Percentiles rank a stretch among this genome's conserved stretches.
phyloP scores from a whole-genome alignment of 1,284 basidiomycete genomes.

The Coniferiporia sulphurascens region DNA sequence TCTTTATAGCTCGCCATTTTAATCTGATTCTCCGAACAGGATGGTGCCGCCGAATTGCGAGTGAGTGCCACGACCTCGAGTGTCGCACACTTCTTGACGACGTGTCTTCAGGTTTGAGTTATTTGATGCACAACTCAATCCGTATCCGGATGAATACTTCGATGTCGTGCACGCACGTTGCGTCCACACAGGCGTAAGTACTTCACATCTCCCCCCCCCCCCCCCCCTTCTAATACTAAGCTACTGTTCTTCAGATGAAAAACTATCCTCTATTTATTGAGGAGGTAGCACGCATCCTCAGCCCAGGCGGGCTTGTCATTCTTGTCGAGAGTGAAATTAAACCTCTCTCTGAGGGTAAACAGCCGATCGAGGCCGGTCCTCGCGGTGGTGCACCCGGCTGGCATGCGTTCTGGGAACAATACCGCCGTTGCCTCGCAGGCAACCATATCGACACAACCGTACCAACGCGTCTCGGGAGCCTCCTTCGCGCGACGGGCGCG shows the following conservation, averaged over 20 bases:
- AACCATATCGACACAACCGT: conserved; percentile 53
- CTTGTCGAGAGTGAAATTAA: conserved; percentile 54
- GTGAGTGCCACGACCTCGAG: conserved; percentile 31
- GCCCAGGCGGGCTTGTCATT: conserved; percentile 64
- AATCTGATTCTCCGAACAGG: conserved; percentile 31
- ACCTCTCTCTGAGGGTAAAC: conserved; percentile 42
- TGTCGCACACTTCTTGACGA: neutral
- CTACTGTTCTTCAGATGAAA: conserved; percentile 45
- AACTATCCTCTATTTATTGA: conserved; percentile 54
- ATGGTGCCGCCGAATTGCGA: conserved; percentile 63
- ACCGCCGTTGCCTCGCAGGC: conserved; percentile 44
- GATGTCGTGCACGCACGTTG: conserved; percentile 64
- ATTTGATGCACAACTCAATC: conserved; percentile 53
- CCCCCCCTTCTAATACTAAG: conserved; percentile 5
- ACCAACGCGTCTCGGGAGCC: conserved; percentile 44
- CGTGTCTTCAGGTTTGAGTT: conserved; percentile 50
- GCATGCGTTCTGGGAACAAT: conserved; percentile 56
- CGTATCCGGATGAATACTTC: conserved; percentile 56
- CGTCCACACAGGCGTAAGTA: conserved; percentile 54
- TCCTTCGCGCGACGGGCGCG: conserved; percentile 39
- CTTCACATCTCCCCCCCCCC: conserved; percentile 15
- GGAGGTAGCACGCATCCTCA: conserved; percentile 57
- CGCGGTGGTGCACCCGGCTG: conserved; percentile 47
- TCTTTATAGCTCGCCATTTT: neutral
- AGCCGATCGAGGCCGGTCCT: conserved; percentile 32